Conservation (phyloP, 495 filamentous ascomycete genomes). For the Alectoria sarmentosa region DNA sequence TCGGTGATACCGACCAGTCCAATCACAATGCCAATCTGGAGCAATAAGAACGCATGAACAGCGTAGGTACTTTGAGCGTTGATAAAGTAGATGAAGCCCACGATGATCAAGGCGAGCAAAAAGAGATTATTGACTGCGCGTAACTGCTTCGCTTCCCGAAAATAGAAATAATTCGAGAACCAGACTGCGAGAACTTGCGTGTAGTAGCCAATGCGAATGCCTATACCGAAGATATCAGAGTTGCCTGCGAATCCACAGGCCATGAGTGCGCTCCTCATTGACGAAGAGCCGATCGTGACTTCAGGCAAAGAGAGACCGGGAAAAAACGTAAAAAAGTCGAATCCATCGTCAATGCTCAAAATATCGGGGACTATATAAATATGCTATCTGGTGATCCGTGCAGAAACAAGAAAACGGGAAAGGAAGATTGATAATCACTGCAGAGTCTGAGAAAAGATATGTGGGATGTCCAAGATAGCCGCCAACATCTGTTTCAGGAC, state of each 20-base stretch:
- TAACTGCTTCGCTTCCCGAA: slow-evolving; percentile 18
- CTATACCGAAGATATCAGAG: slow-evolving; percentile 33
- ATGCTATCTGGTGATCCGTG: not conserved
- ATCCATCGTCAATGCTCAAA: not conserved
- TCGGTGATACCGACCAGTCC: slow-evolving; percentile 17
- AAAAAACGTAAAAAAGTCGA: not conserved
- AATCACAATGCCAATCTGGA: slow-evolving; percentile 23
- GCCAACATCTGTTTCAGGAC: not conserved
- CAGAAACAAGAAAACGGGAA: not conserved
- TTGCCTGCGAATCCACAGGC: slow-evolving; percentile 28
- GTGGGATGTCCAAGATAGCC: not conserved
- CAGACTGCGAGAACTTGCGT: slow-evolving; percentile 33
- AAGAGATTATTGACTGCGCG: slow-evolving; percentile 25
- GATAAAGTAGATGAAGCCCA: slow-evolving; percentile 16
- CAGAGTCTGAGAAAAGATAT: not conserved
- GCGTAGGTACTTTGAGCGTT: not conserved
- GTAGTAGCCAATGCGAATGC: slow-evolving; percentile 37
- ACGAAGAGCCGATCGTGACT: not conserved
- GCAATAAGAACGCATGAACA: slow-evolving; percentile 24
- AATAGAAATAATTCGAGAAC: slow-evolving; percentile 30
- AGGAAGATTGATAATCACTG: not conserved
- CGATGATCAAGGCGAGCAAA: slow-evolving; percentile 18
- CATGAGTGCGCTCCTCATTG: slow-evolving; percentile 1
- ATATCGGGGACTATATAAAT: not conserved
- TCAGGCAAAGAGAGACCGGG: not conserved